Conservation (phyloP, 1,139 yeast species). For the Scheffersomyces lignicola region DNA sequence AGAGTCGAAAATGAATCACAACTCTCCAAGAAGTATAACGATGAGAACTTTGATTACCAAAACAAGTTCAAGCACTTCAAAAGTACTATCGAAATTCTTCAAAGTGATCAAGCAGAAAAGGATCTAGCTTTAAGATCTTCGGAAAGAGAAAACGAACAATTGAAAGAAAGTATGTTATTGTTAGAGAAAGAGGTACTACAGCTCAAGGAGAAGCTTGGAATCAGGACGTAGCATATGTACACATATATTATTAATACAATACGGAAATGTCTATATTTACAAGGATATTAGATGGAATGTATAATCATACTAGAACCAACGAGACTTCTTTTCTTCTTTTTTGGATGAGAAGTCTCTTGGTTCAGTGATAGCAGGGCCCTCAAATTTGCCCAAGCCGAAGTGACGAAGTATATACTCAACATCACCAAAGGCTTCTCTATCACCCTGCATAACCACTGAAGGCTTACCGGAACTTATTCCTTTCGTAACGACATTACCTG, state of each 20-base stretch:
- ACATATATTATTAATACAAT: not conserved
- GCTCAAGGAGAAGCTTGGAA: slow-evolving; percentile 48
- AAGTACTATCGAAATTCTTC: slow-evolving; percentile 35
- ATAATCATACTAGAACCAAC: slow-evolving; percentile 20
- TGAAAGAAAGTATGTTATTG: slow-evolving; percentile 53
- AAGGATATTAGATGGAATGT: slow-evolving; percentile 4
- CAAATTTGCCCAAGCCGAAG: slow-evolving; percentile 68
- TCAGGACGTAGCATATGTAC: slow-evolving; percentile 6
- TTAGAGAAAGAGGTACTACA: slow-evolving; percentile 67
- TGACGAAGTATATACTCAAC: slow-evolving; percentile 62
- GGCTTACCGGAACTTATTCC: slow-evolving; percentile 65
- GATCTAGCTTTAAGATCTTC: slow-evolving; percentile 33
- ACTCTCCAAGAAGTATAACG: slow-evolving; percentile 44
- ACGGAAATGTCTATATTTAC: not conserved
- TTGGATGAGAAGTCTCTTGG: slow-evolving; percentile 27
- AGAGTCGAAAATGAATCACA: slow-evolving; percentile 37
- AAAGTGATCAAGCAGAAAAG: slow-evolving; percentile 42
- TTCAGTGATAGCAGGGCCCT: slow-evolving; percentile 22
- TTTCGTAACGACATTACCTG: slow-evolving; percentile 56
- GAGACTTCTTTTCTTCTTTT: slow-evolving; percentile 8
- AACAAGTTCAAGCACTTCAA: slow-evolving; percentile 40
- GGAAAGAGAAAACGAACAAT: slow-evolving; percentile 44
- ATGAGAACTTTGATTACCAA: slow-evolving; percentile 48
- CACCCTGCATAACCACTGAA: slow-evolving; percentile 87
- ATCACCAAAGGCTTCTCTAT: slow-evolving; percentile 83